phyloP scores from a whole-genome alignment of 169 alveolate species.

The Plasmodium vivax region DNA sequence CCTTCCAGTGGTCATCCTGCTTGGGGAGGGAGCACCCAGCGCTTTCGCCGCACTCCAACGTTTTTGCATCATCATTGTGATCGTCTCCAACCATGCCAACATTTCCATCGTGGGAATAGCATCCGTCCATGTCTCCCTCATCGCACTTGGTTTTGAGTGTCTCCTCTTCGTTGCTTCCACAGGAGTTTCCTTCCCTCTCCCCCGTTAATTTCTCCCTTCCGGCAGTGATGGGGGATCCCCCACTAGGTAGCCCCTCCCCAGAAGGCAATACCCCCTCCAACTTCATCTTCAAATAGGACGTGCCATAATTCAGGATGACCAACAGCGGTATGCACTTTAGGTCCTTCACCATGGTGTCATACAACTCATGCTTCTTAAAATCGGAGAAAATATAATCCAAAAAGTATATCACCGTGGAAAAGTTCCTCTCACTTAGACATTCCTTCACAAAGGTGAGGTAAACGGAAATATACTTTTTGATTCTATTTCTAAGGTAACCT shows the following conservation, averaged over 20 bases:
- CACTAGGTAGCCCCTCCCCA: background rate
- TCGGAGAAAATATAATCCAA: constrained; percentile 69
- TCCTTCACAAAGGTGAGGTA: constrained; percentile 52
- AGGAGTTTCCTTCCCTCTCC: background rate
- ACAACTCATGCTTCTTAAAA: constrained; percentile 33
- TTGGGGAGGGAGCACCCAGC: background rate
- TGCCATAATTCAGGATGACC: constrained; percentile 29
- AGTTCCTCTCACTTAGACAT: constrained; percentile 25
- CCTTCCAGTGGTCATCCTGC: background rate
- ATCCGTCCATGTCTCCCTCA: background rate
- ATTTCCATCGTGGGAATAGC: background rate
- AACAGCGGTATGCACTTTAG: constrained; percentile 29
- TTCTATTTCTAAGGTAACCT: constrained; percentile 14
- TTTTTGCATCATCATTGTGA: constrained; percentile 3
- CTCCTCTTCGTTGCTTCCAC: background rate
- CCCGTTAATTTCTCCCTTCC: background rate
- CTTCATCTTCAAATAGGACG: constrained; percentile 33
- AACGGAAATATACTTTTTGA: constrained; percentile 7
- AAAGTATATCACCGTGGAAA: constrained; percentile 53
- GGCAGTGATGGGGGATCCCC: background rate
- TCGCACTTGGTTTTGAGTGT: background rate
- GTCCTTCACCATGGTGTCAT: constrained; percentile 4
- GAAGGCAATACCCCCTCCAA: background rate
- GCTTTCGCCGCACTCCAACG: background rate
- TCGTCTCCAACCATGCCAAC: background rate